Evolutionary conservation across 495 filamentous ascomycete genomes (phyloP).

Genomic region (Podospora anserina): DNA sequence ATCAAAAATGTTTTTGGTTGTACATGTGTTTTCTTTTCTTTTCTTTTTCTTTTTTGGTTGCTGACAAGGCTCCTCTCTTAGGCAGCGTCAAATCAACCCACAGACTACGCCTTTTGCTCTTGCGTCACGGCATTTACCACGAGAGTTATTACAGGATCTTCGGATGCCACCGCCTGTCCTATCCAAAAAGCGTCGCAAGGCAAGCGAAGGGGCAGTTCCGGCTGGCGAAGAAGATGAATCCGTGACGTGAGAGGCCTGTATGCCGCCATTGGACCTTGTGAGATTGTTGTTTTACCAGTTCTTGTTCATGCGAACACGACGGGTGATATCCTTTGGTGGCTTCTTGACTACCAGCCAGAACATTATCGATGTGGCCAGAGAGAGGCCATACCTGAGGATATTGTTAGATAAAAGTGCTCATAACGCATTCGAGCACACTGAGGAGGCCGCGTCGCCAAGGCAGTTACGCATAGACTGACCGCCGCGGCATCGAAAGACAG

Average conservation of each 20-base stretch:
- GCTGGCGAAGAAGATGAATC: constrained; percentile 19
- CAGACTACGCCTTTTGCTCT: constrained; percentile 77
- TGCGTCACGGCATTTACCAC: constrained; percentile 74
- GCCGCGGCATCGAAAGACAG: background rate
- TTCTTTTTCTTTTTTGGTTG: too few species aligned
- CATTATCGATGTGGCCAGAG: constrained; percentile 86
- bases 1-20: constrained; percentile 26
- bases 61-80: constrained; percentile 37
- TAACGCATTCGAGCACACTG: background rate
- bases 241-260: constrained; percentile 22
- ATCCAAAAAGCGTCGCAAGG: constrained; percentile 21
- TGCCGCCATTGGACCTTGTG: background rate
- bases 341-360: constrained; percentile 89
- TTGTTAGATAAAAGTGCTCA: constrained; percentile 6
- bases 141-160: constrained; percentile 78
- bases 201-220: constrained; percentile 9
- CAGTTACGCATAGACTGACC: background rate
- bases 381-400: constrained; percentile 74
- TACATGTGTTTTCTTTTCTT: constrained; percentile 14
- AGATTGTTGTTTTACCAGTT: constrained; percentile 58
- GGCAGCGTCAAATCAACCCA: constrained; percentile 72
- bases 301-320: constrained; percentile 74
- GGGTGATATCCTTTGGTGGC: constrained; percentile 67
- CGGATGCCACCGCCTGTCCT: constrained; percentile 61
- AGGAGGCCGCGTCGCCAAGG: background rate